Base-by-base conservation (phyloP, 164 flowering plant species). In the Nelumbo lutea region DNA sequence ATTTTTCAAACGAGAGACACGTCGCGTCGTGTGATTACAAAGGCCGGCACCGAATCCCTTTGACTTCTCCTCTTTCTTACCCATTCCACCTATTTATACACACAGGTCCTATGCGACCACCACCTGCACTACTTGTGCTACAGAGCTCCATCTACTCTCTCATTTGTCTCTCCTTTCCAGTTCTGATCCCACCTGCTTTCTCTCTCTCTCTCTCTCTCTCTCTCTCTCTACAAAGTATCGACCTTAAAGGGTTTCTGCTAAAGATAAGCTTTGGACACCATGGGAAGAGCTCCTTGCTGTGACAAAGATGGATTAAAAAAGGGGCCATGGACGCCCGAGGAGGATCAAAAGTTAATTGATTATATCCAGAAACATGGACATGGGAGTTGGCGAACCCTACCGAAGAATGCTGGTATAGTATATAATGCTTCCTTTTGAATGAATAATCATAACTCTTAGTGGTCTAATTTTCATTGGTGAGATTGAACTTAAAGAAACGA, bases 261-360 rank as follows among this genome's bases (percentile, higher is more conserved):
- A 5, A n/a, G 42, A 48, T 10, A 9, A 7, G 57, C 48, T 7
- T 46, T 46, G 48, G 51, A 15, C 1, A 63, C 45, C 40, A 94
- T 94, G 98, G 98, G 98, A 62, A 90, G 97, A 85, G 71, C 90
- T 61, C 98, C 98, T 57, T 91, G 98, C 69, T 91, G 97, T 76
- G 97, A 90, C 5, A 88, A 86, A 70, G 82, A 83, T 80, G 98
- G 98, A 1, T 74, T 93, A 38, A 93, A 91, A 77, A 93, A 87
- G 64, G 98, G 98, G 2, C 98, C 98, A 39, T 93, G 98, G 98
- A 85, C 96, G 4, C 83, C 89, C 0, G 98, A 93, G 70, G 98
- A 93, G 68, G 98, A 93, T 71, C 89, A 86, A 67, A 93, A 89
- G 70, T 88, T 93, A 41, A 73, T 93, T 2, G 93, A 93, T 70